These are phyloP conservation scores for Cladosporium sp. DNA, from an alignment of 2,329 filamentous ascomycete species.

Conservation along the genomic window DNA sequence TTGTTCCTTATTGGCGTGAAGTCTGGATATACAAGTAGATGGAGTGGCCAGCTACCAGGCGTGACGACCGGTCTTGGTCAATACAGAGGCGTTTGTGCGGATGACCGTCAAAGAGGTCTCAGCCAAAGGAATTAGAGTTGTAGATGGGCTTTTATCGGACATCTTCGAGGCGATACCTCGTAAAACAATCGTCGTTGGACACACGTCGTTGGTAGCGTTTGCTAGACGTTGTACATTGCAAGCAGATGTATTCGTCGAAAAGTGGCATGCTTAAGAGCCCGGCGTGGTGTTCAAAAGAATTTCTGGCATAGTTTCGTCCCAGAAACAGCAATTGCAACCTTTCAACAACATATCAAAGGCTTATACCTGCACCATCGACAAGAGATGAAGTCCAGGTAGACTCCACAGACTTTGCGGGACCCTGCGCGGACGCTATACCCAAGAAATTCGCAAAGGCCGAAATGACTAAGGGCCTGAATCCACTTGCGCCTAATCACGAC, in stretches of 20 bases:
- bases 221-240: neutral
- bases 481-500: constrained; percentile 9
- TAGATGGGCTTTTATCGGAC: neutral
- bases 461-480: neutral
- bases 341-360: neutral
- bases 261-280: neutral
- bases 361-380: neutral
- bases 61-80: neutral
- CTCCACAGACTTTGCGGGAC: constrained; percentile 9
- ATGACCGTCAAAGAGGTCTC: neutral
- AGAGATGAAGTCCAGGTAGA: constrained; percentile 17
- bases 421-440: constrained; percentile 8
- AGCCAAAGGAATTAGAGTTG: neutral
- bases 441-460: constrained; percentile 3
- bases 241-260: neutral
- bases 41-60: neutral
- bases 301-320: neutral
- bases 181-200: neutral
- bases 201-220: neutral
- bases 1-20: neutral
- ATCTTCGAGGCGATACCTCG: neutral
- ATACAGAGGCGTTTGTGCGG: neutral
- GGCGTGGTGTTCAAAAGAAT: neutral
- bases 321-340: neutral
- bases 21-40: too few species aligned